phyloP scores from a whole-genome alignment of 2,329 filamentous ascomycete species.

The Venturia pyrina region DNA sequence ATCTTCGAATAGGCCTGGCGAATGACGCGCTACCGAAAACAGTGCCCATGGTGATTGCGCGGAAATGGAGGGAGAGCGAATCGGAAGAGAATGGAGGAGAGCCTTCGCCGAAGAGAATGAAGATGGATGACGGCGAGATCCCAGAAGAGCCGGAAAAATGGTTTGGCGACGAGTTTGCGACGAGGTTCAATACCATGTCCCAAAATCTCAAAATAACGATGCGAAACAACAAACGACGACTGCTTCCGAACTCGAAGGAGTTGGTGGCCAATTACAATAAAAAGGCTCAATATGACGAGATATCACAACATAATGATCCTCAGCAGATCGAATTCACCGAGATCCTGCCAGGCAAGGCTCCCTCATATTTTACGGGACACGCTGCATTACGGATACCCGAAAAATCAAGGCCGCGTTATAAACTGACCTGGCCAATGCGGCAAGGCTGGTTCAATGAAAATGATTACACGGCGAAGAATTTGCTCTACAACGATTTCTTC shows the following conservation, averaged over 20 bases:
- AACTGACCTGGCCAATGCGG: slow-evolving; percentile 83
- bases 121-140: slow-evolving; percentile 47
- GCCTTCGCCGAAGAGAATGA: slow-evolving; percentile 60
- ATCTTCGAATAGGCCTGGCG: slow-evolving; percentile 87
- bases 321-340: slow-evolving; percentile 95
- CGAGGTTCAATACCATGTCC: slow-evolving; percentile 68
- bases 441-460: slow-evolving; percentile 83
- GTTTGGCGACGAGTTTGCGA: slow-evolving; percentile 73
- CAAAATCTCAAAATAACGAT: slow-evolving; percentile 82
- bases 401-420: slow-evolving; percentile 78
- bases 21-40: slow-evolving; percentile 92
- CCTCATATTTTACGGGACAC: slow-evolving; percentile 70
- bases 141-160: slow-evolving; percentile 61
- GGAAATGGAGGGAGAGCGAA: slow-evolving; percentile 67
- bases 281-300: slow-evolving; percentile 71
- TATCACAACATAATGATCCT: slow-evolving; percentile 90
- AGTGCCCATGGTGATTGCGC: slow-evolving; percentile 84
- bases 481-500: slow-evolving; percentile 79
- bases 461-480: slow-evolving; percentile 71
- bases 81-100: slow-evolving; percentile 72
- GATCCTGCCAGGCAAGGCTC: slow-evolving; percentile 52
- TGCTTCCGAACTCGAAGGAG: slow-evolving; percentile 95
- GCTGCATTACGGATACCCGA: slow-evolving; percentile 82
- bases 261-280: slow-evolving; percentile 91
- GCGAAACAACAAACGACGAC: slow-evolving; percentile 87